Conservation (phyloP, 768 basidiomycete species). For the Collybia mongolica region DNA sequence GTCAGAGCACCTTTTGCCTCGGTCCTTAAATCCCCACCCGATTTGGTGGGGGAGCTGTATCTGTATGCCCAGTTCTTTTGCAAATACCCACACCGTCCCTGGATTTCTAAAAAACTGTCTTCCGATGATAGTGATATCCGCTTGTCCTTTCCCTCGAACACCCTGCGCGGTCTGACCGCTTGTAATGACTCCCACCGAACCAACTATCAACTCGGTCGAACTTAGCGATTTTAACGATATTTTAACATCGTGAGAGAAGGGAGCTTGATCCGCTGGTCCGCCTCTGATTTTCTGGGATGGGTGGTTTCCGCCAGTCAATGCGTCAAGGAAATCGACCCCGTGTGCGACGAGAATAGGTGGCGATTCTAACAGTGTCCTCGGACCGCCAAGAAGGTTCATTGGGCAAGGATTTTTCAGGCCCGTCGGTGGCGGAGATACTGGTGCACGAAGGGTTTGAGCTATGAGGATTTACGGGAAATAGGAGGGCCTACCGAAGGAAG, state of each 20-base stretch:
- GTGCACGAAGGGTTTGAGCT: neutral
- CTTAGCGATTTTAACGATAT: conserved; percentile 33
- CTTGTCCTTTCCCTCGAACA: conserved; percentile 49
- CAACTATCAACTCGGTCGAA: conserved; percentile 39
- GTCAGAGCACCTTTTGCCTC: conserved; percentile 20
- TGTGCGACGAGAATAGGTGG: conserved; percentile 44
- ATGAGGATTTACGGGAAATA: conserved; percentile 5
- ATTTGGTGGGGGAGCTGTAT: conserved; percentile 49
- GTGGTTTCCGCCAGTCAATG: conserved; percentile 54
- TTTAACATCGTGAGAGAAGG: conserved; percentile 52
- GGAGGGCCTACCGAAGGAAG: conserved; percentile 56
- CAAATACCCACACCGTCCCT: conserved; percentile 43
- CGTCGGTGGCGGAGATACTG: conserved; percentile 72
- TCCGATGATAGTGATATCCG: conserved; percentile 55
- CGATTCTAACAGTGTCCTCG: conserved; percentile 58
- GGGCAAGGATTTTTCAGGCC: conserved; percentile 59
- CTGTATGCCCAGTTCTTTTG: conserved; percentile 49
- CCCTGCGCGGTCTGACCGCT: conserved; percentile 49
- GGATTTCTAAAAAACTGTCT: conserved; percentile 59
- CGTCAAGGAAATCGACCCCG: conserved; percentile 63
- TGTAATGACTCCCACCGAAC: conserved; percentile 53
- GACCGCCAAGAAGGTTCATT: conserved; percentile 65
- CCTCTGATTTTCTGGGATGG: conserved; percentile 35
- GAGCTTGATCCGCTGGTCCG: conserved; percentile 51
- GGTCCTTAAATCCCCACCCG: conserved; percentile 33